phyloP scores from a whole-genome alignment of 2,329 filamentous ascomycete species.

The Pseudomassariella vexata region DNA sequence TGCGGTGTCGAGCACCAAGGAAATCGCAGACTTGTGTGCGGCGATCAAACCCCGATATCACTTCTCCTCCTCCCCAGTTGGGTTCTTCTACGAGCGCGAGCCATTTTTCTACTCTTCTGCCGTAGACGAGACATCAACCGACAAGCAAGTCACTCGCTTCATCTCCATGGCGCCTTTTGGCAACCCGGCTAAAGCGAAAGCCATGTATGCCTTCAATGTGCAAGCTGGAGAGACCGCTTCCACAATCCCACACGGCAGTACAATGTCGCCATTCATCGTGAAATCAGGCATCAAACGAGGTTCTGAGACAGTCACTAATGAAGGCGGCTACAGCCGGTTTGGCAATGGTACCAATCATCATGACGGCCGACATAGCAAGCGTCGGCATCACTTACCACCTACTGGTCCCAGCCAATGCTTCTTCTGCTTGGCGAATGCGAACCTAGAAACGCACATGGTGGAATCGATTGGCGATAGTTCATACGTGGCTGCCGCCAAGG shows the following conservation, averaged over 20 bases:
- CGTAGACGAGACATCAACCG: conserved; percentile 36
- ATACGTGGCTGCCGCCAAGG: conserved; percentile 89
- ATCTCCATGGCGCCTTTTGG: conserved; percentile 79
- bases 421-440: conserved; percentile 89
- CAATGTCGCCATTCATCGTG: conserved; percentile 67
- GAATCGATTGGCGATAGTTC: conserved; percentile 81
- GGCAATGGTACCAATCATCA: conserved; percentile 39
- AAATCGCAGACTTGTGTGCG: conserved; percentile 72
- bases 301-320: too few relatives aligned
- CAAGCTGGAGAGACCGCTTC: conserved; percentile 56
- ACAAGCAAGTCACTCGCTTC: conserved; percentile 71
- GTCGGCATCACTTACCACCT: conserved; percentile 44
- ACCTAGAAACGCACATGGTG: conserved; percentile 80
- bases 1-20: conserved; percentile 51
- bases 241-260: conserved; percentile 63
- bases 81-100: conserved; percentile 82
- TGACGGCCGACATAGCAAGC: conserved; percentile 34
- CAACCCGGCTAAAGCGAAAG: conserved; percentile 72
- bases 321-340: conserved; percentile 49
- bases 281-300: too few relatives aligned
- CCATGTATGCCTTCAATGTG: conserved; percentile 72
- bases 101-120: conserved; percentile 72
- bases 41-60: conserved; percentile 88
- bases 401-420: conserved; percentile 78
- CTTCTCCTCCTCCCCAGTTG: conserved; percentile 61